Evolutionary conservation across 2,329 filamentous ascomycete genomes (phyloP).

Genomic region (Lasiodiplodia hormozganensis): DNA sequence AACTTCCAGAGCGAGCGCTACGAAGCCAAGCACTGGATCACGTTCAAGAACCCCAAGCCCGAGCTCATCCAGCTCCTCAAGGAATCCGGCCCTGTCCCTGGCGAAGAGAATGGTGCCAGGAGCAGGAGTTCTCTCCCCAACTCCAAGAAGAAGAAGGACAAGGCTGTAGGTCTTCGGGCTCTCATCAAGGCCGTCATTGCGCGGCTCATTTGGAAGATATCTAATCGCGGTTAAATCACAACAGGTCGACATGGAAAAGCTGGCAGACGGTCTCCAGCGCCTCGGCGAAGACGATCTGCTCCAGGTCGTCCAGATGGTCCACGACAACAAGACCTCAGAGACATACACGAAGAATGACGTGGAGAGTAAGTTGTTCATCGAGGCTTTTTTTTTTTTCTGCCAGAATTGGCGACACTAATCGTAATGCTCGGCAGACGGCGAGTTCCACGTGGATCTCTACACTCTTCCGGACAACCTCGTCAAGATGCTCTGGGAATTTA

Average conservation of each 20-base stretch:
- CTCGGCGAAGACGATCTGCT: conserved; percentile 91
- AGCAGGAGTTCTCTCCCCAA: conserved; percentile 71
- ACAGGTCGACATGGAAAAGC: conserved; percentile 89
- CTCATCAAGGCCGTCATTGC: neutral
- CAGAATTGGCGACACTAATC: conserved; percentile 1
- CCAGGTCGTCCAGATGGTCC: conserved; percentile 96
- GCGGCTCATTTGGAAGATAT: neutral
- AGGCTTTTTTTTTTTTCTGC: no score
- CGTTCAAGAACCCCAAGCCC: conserved; percentile 92
- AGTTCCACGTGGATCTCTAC: conserved; percentile 98
- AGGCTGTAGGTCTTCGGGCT: conserved; percentile 54
- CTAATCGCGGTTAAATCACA: neutral
- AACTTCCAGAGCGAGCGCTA: conserved; percentile 87
- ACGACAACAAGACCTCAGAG: conserved; percentile 92
- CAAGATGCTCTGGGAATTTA: conserved; percentile 95
- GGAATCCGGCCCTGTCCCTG: conserved; percentile 77
- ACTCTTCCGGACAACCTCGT: conserved; percentile 90
- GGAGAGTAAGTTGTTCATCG: conserved; percentile 74
- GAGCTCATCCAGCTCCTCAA: conserved; percentile 79
- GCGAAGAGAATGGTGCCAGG: conserved; percentile 65
- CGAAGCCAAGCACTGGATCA: conserved; percentile 79
- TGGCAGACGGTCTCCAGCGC: conserved; percentile 88
- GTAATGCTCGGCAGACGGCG: conserved; percentile 68
- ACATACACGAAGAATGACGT: conserved; percentile 98
- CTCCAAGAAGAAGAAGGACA: conserved; percentile 76